Evolutionary conservation across 768 basidiomycete genomes (phyloP).

Genomic region (Rhodotorula babjevae): DNA sequence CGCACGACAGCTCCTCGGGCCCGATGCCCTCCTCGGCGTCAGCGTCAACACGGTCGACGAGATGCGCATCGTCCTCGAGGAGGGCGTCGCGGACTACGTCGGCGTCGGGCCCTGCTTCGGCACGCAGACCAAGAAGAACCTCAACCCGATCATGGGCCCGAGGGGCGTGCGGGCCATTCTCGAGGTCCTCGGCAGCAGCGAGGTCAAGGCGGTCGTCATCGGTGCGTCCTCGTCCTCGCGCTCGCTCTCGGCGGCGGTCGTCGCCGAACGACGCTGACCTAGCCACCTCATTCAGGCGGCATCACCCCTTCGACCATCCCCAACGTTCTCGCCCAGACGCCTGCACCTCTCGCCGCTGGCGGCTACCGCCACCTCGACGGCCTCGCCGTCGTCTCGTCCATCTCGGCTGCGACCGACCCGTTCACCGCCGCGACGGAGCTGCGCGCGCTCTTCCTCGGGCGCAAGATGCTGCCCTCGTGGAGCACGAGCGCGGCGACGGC

Average conservation of each 20-base stretch:
- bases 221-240: slow-evolving; percentile 53
- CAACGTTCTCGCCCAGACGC: slow-evolving; percentile 67
- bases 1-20: slow-evolving; percentile 68
- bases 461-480: slow-evolving; percentile 43
- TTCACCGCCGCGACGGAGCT: slow-evolving; percentile 37
- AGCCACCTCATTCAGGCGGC: slow-evolving; percentile 59
- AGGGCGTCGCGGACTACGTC: slow-evolving; percentile 71
- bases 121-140: slow-evolving; percentile 72
- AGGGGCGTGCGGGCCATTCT: slow-evolving; percentile 67
- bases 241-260: neutral
- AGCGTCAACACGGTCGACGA: slow-evolving; percentile 69
- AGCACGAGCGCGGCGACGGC: neutral
- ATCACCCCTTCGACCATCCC: slow-evolving; percentile 74
- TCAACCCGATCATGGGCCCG: slow-evolving; percentile 63
- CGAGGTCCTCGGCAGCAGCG: slow-evolving; percentile 59
- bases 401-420: slow-evolving; percentile 58
- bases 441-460: slow-evolving; percentile 51
- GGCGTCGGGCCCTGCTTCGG: slow-evolving; percentile 80
- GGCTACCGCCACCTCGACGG: slow-evolving; percentile 61
- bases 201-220: slow-evolving; percentile 73
- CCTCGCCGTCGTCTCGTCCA: slow-evolving; percentile 82
- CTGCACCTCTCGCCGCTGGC: slow-evolving; percentile 19
- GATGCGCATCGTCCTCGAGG: slow-evolving; percentile 57
- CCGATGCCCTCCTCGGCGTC: slow-evolving; percentile 69
- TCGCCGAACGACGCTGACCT: neutral